Conservation (phyloP, 345 rosid genomes). For the Camelina neglecta region DNA sequence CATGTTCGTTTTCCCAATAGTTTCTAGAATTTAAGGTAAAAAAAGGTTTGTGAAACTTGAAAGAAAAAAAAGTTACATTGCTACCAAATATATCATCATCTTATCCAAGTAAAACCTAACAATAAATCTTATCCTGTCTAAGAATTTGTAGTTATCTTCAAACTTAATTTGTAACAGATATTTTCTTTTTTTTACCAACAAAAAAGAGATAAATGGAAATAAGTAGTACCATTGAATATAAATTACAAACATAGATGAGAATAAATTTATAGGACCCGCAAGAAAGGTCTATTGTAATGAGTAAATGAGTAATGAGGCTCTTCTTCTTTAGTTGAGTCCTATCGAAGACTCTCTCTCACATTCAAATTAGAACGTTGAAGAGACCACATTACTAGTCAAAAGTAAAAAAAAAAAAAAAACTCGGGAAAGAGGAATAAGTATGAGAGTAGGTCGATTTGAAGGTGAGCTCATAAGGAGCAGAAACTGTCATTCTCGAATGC, state of each 20-base stretch:
- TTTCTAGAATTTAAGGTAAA: background rate
- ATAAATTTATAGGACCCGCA: constrained; percentile 6
- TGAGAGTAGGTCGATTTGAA: too few species aligned
- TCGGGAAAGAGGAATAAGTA: too few species aligned
- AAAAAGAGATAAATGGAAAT: background rate
- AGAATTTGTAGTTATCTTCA: constrained; percentile 1
- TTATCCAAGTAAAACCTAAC: background rate
- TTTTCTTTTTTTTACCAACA: too few species aligned
- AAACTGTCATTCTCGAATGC: too few species aligned
- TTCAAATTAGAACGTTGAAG: too few species aligned
- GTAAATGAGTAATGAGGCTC: constrained; percentile 19
- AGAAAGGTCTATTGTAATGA: constrained; percentile 19
- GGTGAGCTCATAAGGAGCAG: too few species aligned
- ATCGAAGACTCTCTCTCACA: too few species aligned
- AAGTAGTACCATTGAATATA: background rate
- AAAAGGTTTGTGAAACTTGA: background rate
- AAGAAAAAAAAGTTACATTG: background rate
- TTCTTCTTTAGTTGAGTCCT: constrained; percentile 22
- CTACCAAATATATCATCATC: background rate
- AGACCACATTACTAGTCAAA: too few species aligned
- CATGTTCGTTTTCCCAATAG: background rate
- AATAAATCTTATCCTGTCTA: background rate
- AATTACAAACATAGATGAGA: constrained; percentile 13
- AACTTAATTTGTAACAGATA: background rate
- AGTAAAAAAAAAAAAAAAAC: too few species aligned